A percentile compares a stretch with the other conserved stretches of the same genome.
phyloP scores from a whole-genome alignment of 2,329 filamentous ascomycete genomes.

The Aspergillus aculeatinus region DNA sequence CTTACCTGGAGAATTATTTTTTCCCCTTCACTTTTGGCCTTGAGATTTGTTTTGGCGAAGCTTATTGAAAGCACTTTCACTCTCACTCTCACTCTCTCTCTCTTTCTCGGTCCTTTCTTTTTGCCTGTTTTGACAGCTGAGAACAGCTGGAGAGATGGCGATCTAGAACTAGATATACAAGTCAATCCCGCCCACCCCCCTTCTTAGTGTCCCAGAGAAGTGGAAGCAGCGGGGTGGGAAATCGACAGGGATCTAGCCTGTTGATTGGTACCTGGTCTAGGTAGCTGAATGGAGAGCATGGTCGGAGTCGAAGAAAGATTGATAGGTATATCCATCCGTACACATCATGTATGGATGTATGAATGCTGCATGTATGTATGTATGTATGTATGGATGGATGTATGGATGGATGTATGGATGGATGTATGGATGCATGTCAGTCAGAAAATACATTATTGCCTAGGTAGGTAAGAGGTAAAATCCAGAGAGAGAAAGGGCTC shows the following conservation, averaged over 20 bases:
- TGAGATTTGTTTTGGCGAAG: background rate
- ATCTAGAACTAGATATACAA: conserved; percentile 34
- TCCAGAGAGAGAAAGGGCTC: background rate
- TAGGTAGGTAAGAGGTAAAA: background rate
- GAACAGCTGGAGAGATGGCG: conserved; percentile 16
- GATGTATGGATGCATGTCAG: background rate
- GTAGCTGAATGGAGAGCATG: conserved; percentile 19
- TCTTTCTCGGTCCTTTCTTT: conserved; percentile 7
- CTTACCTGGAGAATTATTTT: conserved; percentile 3
- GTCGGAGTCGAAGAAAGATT: conserved; percentile 6
- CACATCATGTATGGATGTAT: background rate
- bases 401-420: conserved; percentile 7
- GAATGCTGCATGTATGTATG: background rate
- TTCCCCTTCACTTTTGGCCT: background rate
- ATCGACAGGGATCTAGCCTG: conserved; percentile 22
- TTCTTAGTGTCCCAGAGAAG: conserved; percentile 24
- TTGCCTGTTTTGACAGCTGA: background rate
- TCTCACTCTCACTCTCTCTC: background rate
- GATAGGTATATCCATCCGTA: background rate
- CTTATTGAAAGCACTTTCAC: background rate
- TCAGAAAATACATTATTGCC: background rate
- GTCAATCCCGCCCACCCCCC: conserved; percentile 12
- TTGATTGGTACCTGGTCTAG: conserved; percentile 5
- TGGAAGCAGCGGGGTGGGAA: conserved; percentile 28
- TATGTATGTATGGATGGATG: conserved; percentile 1